These are phyloP conservation scores for Pseudocercospora fuligena DNA, from an alignment of 2,329 filamentous ascomycete species.

Conservation along the genomic window DNA sequence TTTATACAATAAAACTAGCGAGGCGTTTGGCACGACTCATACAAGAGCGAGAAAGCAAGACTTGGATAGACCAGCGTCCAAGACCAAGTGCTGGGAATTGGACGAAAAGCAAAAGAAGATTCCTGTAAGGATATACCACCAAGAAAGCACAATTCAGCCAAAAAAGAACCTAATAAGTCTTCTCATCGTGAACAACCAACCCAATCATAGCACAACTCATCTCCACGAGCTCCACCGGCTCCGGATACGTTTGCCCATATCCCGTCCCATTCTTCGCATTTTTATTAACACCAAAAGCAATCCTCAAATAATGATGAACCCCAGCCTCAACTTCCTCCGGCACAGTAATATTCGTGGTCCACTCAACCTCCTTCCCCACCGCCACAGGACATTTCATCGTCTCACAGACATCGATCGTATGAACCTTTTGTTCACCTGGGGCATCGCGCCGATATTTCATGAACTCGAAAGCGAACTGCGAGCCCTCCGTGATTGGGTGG, in stretches of 20 bases:
- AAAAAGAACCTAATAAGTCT: too few relatives aligned
- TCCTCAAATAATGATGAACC: too few relatives aligned
- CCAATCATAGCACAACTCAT: too few relatives aligned
- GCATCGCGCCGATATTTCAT: not conserved
- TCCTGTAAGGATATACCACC: not conserved
- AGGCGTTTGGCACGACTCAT: not conserved
- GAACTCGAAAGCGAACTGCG: not conserved
- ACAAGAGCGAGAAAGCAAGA: not conserved
- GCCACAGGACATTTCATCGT: too few relatives aligned
- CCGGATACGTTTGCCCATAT: too few relatives aligned
- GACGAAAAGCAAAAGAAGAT: not conserved
- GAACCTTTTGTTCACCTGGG: not conserved
- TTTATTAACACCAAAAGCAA: not conserved
- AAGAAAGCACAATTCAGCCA: too few relatives aligned
- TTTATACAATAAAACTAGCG: not conserved
- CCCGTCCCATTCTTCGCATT: not conserved
- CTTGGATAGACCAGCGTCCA: not conserved
- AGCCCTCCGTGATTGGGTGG: not conserved
- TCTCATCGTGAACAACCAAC: too few relatives aligned
- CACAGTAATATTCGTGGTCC: too few relatives aligned
- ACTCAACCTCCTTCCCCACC: too few relatives aligned
- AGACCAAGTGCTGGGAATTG: slow-evolving; percentile 9
- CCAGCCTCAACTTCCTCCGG: too few relatives aligned
- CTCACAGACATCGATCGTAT: too few relatives aligned
- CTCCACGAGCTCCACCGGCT: too few relatives aligned